Percentiles rank a stretch among this genome's conserved stretches.
phyloP scores from a whole-genome alignment of 192 early-diverging fungal species.

The Helicostylum pulchrum region DNA sequence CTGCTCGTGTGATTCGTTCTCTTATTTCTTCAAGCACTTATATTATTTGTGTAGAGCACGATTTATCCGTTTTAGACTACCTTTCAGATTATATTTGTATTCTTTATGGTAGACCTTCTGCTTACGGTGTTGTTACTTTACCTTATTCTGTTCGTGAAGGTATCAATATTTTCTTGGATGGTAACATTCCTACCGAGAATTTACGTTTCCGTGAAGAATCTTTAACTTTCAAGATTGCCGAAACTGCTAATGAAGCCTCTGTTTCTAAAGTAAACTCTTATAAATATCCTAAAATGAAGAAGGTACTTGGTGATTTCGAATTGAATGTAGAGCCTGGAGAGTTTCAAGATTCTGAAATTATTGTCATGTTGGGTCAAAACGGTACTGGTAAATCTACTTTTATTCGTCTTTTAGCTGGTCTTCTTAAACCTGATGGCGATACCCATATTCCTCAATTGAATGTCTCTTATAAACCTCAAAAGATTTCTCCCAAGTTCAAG shows the following conservation, averaged over 20 bases:
- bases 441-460: slow-evolving; percentile 78
- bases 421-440: slow-evolving; percentile 72
- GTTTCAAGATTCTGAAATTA: slow-evolving; percentile 96
- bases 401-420: slow-evolving; percentile 89
- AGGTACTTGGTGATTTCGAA: slow-evolving; percentile 80
- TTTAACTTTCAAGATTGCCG: slow-evolving; percentile 89
- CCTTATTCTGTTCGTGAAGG: slow-evolving; percentile 97
- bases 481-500: slow-evolving; percentile 92
- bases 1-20: slow-evolving; percentile 86
- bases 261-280: slow-evolving; percentile 70
- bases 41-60: slow-evolving; percentile 98
- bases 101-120: slow-evolving; percentile 94
- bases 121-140: slow-evolving; percentile 96
- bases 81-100: slow-evolving; percentile 98
- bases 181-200: slow-evolving; percentile 97
- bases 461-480: slow-evolving; percentile 97
- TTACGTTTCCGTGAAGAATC: slow-evolving; percentile 97
- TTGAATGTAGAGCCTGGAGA: slow-evolving; percentile 73
- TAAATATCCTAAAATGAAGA: slow-evolving; percentile 86
- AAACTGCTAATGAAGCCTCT: slow-evolving; percentile 76
- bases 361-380: slow-evolving; percentile 98
- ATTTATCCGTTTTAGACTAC: slow-evolving; percentile 96
- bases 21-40: slow-evolving; percentile 69
- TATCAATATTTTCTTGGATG: slow-evolving; percentile 98
- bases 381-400: slow-evolving; percentile 98